phyloP scores from a whole-genome alignment of 805 yeast species.

The Starmera pachycereana region DNA sequence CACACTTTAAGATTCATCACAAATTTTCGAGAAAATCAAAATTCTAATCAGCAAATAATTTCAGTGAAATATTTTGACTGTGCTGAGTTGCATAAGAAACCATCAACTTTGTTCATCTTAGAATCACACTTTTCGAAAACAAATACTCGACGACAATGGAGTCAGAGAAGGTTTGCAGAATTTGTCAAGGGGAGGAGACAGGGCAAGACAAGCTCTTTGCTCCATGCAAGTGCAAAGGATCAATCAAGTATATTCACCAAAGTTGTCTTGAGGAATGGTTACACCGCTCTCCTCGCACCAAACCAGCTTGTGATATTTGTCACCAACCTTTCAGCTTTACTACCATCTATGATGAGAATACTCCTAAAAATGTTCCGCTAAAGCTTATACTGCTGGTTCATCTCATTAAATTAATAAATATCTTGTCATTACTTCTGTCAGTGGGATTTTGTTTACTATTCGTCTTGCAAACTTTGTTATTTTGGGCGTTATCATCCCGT shows the following conservation, averaged over 20 bases:
- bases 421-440: too few relatives aligned
- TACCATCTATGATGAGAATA: conserved; percentile 51
- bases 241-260: conserved; percentile 88
- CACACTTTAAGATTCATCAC: neutral
- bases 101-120: conserved; percentile 17
- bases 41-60: neutral
- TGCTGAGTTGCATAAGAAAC: conserved; percentile 1
- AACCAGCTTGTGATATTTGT: conserved; percentile 79
- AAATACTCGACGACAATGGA: conserved; percentile 5
- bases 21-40: neutral
- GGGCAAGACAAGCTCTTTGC: conserved; percentile 68
- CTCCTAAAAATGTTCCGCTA: conserved; percentile 57
- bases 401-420: conserved; percentile 24
- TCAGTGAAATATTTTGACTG: neutral
- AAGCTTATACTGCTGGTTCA: conserved; percentile 22
- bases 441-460: too few relatives aligned
- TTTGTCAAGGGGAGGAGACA: conserved; percentile 89
- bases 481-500: conserved; percentile 45
- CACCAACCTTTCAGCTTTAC: conserved; percentile 61
- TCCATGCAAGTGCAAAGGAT: conserved; percentile 92
- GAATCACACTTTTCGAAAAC: neutral
- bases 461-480: conserved; percentile 42
- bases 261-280: conserved; percentile 89
- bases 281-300: conserved; percentile 34
- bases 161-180: conserved; percentile 64